Conservation (phyloP, 768 basidiomycete species). For the Mrakia hoshinonis region DNA sequence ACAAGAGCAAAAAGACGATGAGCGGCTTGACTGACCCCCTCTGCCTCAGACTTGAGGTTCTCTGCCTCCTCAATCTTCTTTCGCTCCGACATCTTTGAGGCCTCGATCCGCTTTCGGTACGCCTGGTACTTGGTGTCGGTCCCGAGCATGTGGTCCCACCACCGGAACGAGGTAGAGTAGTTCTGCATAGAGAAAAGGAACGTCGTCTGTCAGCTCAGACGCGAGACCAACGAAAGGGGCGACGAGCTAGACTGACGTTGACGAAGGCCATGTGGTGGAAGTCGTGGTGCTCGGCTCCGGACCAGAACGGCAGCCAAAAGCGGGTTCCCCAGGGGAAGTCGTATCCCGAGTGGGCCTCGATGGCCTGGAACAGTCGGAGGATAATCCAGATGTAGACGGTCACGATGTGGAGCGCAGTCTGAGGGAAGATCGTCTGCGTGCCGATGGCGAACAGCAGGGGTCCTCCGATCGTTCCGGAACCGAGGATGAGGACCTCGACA, state of each 20-base stretch:
- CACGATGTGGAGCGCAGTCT: conserved; percentile 71
- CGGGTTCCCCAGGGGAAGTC: conserved; percentile 98
- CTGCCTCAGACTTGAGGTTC: conserved; percentile 22
- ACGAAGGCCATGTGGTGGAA: conserved; percentile 82
- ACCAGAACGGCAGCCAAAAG: conserved; percentile 89
- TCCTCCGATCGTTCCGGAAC: conserved; percentile 78
- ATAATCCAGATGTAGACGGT: conserved; percentile 82
- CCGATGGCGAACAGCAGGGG: conserved; percentile 56
- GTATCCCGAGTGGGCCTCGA: conserved; percentile 95
- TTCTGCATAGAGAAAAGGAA: conserved; percentile 58
- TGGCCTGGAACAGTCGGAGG: conserved; percentile 88
- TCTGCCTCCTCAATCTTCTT: conserved; percentile 28
- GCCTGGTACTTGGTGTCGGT: conserved; percentile 67
- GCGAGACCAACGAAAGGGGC: background rate
- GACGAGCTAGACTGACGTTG: background rate
- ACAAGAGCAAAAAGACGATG: too few relatives aligned
- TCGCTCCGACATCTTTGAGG: conserved; percentile 42
- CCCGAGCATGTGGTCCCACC: conserved; percentile 66
- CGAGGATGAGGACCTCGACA: conserved; percentile 88
- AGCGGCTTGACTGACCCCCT: conserved; percentile 26
- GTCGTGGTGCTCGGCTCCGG: conserved; percentile 93
- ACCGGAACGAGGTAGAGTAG: conserved; percentile 36
- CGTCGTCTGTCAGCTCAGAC: background rate
- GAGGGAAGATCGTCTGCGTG: conserved; percentile 48
- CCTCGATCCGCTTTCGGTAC: conserved; percentile 60